Base-by-base conservation (phyloP, 805 yeast genomes). In the Starmerella davenportii region DNA sequence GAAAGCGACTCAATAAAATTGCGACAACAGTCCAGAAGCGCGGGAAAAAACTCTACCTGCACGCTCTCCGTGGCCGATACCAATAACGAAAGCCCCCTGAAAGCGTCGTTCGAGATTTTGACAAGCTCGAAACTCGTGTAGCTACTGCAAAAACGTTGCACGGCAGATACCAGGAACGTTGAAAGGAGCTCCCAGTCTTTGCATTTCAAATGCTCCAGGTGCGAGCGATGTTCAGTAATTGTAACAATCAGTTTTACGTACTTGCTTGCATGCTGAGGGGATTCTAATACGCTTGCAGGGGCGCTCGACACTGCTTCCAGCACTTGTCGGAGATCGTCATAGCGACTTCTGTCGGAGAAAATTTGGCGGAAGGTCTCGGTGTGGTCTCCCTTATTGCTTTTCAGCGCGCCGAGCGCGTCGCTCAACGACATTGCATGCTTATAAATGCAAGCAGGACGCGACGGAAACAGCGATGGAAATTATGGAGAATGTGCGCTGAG, bases 191-290 rank as follows among this genome's bases (percentile, higher is more conserved):
- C 14, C 44, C 43, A 43, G 14, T 43, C 33, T 2, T 19, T 21
- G 3, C 18, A n/a, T 7, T 27, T 23, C 20, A 44, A 20, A 27
- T 44, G 48, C 16, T 44, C 40, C 5, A 34, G 16, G 19, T 44
- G 48, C 16, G 24, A 19, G 18, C 20, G 18, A 3, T 29, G 20
- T 20, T 38, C 44, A 5, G 34, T 24, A 17, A 43, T 33, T 11
- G 21, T 4, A 9, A 16, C 14, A 1, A 30, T n/a, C 2, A 38
- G 36, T 2, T 35, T 37, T 7, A 44, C 34, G 17, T 38, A 44
- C 4, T 36, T 38, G 3, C 27, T 28, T 1, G 38, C 21, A 18
- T 38, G 43, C 11, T 24, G 21, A 2, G 34, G 37, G 1, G 46
- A 40, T 21, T 24, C 8, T n/a, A 34, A 29, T 4, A 39, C 37